Evolutionary conservation across 1,284 basidiomycete species (phyloP).

Genomic region (Cryptococcus maquisensis): DNA sequence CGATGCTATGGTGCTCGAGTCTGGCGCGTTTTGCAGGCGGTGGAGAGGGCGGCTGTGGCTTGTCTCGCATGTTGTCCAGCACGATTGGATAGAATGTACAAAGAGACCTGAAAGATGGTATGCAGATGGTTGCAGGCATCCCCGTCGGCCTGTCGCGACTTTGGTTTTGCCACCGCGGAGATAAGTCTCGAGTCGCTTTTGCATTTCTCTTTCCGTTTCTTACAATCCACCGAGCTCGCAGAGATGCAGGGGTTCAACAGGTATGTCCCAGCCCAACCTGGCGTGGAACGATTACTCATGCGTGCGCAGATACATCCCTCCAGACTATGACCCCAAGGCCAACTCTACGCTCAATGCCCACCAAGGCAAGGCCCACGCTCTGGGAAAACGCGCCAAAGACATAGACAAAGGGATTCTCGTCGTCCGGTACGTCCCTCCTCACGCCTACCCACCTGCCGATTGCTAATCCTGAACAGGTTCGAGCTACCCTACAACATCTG

Average conservation of each 20-base stretch:
- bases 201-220: too few relatives aligned
- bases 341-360: slow-evolving; percentile 77
- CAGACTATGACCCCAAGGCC: slow-evolving; percentile 79
- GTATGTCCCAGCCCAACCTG: not conserved
- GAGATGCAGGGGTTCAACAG: slow-evolving; percentile 28
- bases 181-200: too few relatives aligned
- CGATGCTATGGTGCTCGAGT: slow-evolving; percentile 1
- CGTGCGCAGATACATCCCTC: slow-evolving; percentile 71
- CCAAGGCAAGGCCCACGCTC: slow-evolving; percentile 77
- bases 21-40: too few relatives aligned
- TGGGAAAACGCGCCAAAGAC: slow-evolving; percentile 82
- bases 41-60: too few relatives aligned
- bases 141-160: too few relatives aligned
- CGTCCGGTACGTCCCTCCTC: slow-evolving; percentile 55
- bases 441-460: not conserved
- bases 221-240: too few relatives aligned
- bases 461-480: slow-evolving; percentile 50
- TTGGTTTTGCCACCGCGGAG: too few relatives aligned
- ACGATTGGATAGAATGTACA: too few relatives aligned
- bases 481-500: slow-evolving; percentile 96
- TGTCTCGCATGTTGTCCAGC: too few relatives aligned
- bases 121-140: too few relatives aligned
- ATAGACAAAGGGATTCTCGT: slow-evolving; percentile 90
- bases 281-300: not conserved
- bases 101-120: too few relatives aligned